Conservation (phyloP, 2,329 filamentous ascomycete genomes). For the Drechmeria coniospora region DNA sequence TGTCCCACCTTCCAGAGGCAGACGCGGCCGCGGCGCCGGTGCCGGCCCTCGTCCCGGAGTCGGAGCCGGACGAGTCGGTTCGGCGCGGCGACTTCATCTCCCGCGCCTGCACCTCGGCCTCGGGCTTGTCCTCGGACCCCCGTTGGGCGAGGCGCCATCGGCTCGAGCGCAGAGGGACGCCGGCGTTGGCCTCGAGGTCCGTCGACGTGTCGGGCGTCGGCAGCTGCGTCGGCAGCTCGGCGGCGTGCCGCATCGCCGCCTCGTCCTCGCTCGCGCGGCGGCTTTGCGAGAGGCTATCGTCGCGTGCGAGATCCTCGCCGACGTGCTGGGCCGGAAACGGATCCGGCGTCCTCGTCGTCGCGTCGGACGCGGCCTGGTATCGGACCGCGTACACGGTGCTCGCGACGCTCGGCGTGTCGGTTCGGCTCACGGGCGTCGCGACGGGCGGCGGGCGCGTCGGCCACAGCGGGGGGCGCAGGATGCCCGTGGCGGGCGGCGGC, state of each 20-base stretch:
- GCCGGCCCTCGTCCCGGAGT: too few relatives aligned
- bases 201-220: constrained; percentile 3
- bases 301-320: constrained; percentile 17
- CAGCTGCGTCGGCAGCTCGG: background rate
- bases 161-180: constrained; percentile 9
- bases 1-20: constrained; percentile 37
- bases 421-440: constrained; percentile 42
- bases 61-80: too few relatives aligned
- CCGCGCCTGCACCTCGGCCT: constrained; percentile 2
- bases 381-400: constrained; percentile 49
- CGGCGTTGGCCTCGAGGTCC: constrained; percentile 15
- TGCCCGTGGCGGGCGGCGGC: constrained; percentile 15
- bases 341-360: constrained; percentile 25
- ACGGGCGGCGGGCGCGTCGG: constrained; percentile 38
- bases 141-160: too few relatives aligned
- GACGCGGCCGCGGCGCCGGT: too few relatives aligned
- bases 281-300: constrained; percentile 15
- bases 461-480: constrained; percentile 37
- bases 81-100: too few relatives aligned
- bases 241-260: too few relatives aligned
- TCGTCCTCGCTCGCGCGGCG: constrained; percentile 12
- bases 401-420: constrained; percentile 47
- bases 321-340: constrained; percentile 11
- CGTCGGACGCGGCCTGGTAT: constrained; percentile 42
- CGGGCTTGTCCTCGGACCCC: background rate